Base-by-base conservation (phyloP, 2,329 filamentous ascomycete species). In the Aureobasidium musti region DNA sequence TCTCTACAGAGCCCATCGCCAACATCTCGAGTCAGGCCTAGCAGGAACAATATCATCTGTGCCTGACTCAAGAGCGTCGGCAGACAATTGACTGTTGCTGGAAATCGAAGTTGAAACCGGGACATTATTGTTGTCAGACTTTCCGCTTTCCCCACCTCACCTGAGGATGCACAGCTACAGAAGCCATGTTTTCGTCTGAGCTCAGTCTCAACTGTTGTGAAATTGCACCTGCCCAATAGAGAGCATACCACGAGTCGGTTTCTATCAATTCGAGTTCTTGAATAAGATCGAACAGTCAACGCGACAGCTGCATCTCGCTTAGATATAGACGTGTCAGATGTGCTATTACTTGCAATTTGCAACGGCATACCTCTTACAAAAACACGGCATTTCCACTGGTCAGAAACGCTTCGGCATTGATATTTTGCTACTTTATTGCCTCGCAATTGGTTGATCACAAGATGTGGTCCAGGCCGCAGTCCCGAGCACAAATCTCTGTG, bases 401-500 rank as follows among this genome's bases (percentile, higher is more conserved):
- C 37, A 26, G n/a, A 23, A 26, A n/a, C 52, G 41, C 56, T 63
- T n/a, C 43, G 43, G 33, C n/a, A 21, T 47, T 35, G 28, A 23
- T 26, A 17, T 49, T 60, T 19, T 23, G 2, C 53, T 28, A 57
- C 11, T 57, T 43, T 49, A 23, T 47, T 60, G 41, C 41, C 37
- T 41, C 28, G 56, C 56, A 19, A 60, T 60, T 60, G 56, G 56
- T 41, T 60, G 41, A 28, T 33, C 39, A 60, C 26, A 33, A 47
- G 41, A 60, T 26, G 56, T 60, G 56, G 56, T 26, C 56, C 56
- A 59, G 56, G 39, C 37, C 39, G 37, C 11, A 26, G 17, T 45
- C n/a, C 41, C 56, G 37, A 26, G 13, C 28, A 35, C 39, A 35
- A 60, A 33, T 49, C 13, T 13, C 19, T 35, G 54, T 59, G 54